A percentile compares a stretch with the other conserved stretches of the same genome.
phyloP scores from a whole-genome alignment of 495 filamentous ascomycete genomes.

The Parachaetomium inaequale region DNA sequence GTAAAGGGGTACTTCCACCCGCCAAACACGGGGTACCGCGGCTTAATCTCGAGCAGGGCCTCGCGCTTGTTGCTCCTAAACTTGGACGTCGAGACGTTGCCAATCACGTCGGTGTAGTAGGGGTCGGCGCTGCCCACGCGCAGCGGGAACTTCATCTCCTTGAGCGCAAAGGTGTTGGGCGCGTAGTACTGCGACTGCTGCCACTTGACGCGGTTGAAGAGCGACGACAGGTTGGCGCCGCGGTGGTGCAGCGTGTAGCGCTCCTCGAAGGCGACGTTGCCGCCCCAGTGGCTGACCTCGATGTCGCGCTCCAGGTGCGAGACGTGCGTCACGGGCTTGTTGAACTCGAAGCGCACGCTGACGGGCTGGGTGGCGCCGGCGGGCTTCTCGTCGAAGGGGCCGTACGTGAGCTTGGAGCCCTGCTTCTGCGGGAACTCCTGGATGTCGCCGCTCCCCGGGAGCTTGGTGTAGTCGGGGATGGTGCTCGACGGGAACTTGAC shows the following conservation, averaged over 20 bases:
- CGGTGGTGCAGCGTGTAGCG: constrained; percentile 85
- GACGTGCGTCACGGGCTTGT: constrained; percentile 77
- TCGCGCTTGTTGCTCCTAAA: constrained; percentile 78
- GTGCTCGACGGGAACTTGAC: constrained; percentile 77
- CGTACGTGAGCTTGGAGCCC: constrained; percentile 84
- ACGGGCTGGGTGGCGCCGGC: constrained; percentile 69
- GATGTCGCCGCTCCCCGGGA: constrained; percentile 59
- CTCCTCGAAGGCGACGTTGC: constrained; percentile 91
- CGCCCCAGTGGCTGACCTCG: constrained; percentile 96
- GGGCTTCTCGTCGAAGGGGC: constrained; percentile 76
- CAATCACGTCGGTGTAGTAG: constrained; percentile 96
- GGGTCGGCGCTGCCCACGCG: constrained; percentile 72
- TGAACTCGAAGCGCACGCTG: constrained; percentile 90
- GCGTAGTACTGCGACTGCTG: constrained; percentile 71
- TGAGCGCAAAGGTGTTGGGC: constrained; percentile 69
- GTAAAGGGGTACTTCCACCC: constrained; percentile 97
- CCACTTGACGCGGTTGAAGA: constrained; percentile 87
- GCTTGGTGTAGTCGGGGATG: constrained; percentile 78
- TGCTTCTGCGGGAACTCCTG: constrained; percentile 71
- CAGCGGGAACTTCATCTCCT: constrained; percentile 76
- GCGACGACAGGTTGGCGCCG: constrained; percentile 74
- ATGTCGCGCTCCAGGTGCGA: constrained; percentile 78
- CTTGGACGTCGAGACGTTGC: constrained; percentile 90
- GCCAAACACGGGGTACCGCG: constrained; percentile 89
- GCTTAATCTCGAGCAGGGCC: constrained; percentile 81